Evolutionary conservation across 2,329 filamentous ascomycete species (phyloP), one percentile per base, ranked within the genome.

Genomic region (Stemphylium vesicarium): DNA sequence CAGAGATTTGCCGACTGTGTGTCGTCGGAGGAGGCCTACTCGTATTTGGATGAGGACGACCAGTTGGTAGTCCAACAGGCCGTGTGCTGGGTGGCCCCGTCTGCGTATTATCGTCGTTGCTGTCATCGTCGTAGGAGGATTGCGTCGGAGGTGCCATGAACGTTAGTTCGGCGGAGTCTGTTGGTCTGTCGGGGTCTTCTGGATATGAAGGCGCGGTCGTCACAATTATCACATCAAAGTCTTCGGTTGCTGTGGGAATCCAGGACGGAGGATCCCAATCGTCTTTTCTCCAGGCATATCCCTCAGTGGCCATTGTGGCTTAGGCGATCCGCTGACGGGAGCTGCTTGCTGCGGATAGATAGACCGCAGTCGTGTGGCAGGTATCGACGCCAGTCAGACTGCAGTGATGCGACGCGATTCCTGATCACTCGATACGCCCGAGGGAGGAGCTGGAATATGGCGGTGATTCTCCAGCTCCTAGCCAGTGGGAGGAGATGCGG

Each of bases 401-500:
- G 22, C 46, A 20, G 50, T 20, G 29, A 41, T 47, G 26, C 12
- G 18, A 29, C 29, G 48, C 50, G 47, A 29, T 24, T 45, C 40
- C 47, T 60, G 62, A 56, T 60, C 49, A 46, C 38, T 46, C 55
- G 41, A 38, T 53, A 48, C 55, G 53, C 35, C 44, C 51, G 48
- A 53, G 42, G 40, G 15, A 47, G 38, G 60, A 41, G 57, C 53
- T 57, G 54, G 46, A 46, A 35, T 56, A 50, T 53, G 50, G 50
- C 57, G 64, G 50, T 63, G 62, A 64, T 66, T 47, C 33, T 61
- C 53, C 48, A 59, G 53, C 45, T 50, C 50, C 42, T 59, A 57
- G 54, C 55, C 55, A 58, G 56, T 65, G 53, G 53, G 31, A 59
- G 60, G 62, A 62, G 59, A 59, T 64, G 69, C 64, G 69, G 69